Percentiles rank a stretch among this genome's conserved stretches.
Conservation (phyloP, 371 early-diverging fungal genomes). For the Fennellomyces sp. region DNA sequence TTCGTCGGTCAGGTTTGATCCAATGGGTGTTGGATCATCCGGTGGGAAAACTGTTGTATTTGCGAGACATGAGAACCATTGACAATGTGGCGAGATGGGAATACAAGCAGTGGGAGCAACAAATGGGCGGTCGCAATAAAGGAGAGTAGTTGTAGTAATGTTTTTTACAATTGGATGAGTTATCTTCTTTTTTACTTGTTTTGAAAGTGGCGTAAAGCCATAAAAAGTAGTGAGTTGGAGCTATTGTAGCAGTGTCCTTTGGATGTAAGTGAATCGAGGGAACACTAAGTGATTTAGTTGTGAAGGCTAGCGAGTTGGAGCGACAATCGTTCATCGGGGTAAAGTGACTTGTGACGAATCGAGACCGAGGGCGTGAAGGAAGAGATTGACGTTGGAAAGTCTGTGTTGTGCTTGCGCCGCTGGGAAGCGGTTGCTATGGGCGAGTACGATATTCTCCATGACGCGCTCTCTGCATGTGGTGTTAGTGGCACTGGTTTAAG, state of each 20-base stretch:
- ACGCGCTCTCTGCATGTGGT: constrained; percentile 78
- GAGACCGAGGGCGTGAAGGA: constrained; percentile 93
- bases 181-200: no score
- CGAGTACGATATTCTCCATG: constrained; percentile 75
- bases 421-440: constrained; percentile 63
- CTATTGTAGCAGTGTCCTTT: no score
- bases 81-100: constrained; percentile 62
- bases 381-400: constrained; percentile 90
- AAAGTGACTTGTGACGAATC: constrained; percentile 86
- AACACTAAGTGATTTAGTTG: no score
- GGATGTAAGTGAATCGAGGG: no score
- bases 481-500: no score
- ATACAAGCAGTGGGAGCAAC: constrained; percentile 53
- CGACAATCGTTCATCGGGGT: constrained; percentile 30
- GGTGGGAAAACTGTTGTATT: constrained; percentile 47
- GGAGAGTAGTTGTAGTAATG: background rate
- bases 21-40: constrained; percentile 43
- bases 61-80: constrained; percentile 62
- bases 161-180: no score
- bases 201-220: constrained; percentile 1
- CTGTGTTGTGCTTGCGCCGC: constrained; percentile 67
- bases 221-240: background rate
- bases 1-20: constrained; percentile 43
- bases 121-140: background rate
- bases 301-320: no score